These are phyloP conservation scores for Sarocladiaceae sp. DNA, from an alignment of 2,329 filamentous ascomycete genomes.

Conservation along the genomic window DNA sequence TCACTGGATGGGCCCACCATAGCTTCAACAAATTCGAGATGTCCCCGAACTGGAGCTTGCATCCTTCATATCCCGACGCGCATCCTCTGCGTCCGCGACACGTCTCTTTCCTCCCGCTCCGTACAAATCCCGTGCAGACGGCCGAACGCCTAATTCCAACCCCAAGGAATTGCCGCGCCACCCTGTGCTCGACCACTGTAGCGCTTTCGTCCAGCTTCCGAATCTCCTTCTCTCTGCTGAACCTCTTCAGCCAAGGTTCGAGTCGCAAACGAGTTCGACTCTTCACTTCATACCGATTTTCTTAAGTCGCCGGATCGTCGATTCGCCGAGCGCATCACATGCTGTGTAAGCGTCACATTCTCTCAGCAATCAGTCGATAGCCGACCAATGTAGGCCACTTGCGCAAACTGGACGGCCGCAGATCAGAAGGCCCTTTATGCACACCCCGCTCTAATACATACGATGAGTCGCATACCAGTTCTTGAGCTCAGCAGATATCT, in stretches of 20 bases:
- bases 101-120: too few species aligned
- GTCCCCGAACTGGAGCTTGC: background rate
- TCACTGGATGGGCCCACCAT: constrained; percentile 5
- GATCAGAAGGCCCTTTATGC: constrained; percentile 3
- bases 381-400: background rate
- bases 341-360: too few species aligned
- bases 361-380: background rate
- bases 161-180: too few species aligned
- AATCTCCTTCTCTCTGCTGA: too few species aligned
- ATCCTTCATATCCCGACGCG: background rate
- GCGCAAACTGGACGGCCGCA: background rate
- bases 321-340: too few species aligned
- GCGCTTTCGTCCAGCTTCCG: too few species aligned
- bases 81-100: too few species aligned
- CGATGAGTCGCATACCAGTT: constrained; percentile 39
- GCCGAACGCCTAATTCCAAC: too few species aligned
- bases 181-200: too few species aligned
- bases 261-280: background rate
- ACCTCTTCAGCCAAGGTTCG: too few species aligned
- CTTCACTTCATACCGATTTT: background rate
- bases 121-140: too few species aligned
- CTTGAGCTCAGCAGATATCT: constrained; percentile 42
- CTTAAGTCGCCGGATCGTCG: too few species aligned
- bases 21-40: constrained; percentile 8
- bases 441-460: constrained; percentile 8